Evolutionary conservation across 495 filamentous ascomycete species (phyloP).

Genomic region (Aspergillus hancockii): DNA sequence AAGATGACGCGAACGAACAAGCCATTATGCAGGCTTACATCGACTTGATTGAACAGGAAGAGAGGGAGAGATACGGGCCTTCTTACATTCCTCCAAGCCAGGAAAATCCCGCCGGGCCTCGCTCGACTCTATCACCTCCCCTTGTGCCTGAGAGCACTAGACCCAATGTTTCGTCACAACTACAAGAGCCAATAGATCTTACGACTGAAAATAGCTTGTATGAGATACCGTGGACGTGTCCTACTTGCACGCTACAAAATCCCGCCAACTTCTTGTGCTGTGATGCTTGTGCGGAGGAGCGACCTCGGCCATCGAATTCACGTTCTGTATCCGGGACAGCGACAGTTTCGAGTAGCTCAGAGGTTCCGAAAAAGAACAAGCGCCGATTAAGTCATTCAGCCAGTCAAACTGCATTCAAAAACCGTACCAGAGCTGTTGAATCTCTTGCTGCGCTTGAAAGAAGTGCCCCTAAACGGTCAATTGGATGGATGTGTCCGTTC

Average conservation of each 20-base stretch:
- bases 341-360: slow-evolving; percentile 12
- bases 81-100: slow-evolving; percentile 65
- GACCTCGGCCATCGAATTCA: slow-evolving; percentile 43
- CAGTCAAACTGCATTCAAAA: slow-evolving; percentile 34
- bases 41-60: slow-evolving; percentile 84
- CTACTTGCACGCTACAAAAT: slow-evolving; percentile 82
- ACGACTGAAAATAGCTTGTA: slow-evolving; percentile 33
- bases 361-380: slow-evolving; percentile 25
- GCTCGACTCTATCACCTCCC: slow-evolving; percentile 26
- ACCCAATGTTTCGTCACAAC: slow-evolving; percentile 16
- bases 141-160: slow-evolving; percentile 23
- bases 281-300: slow-evolving; percentile 73
- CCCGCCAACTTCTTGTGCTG: slow-evolving; percentile 67
- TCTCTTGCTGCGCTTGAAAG: slow-evolving; percentile 40
- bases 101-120: slow-evolving; percentile 60
- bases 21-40: slow-evolving; percentile 88
- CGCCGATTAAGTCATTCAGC: slow-evolving; percentile 19
- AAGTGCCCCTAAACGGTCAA: slow-evolving; percentile 43
- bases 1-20: slow-evolving; percentile 85
- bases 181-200: slow-evolving; percentile 13
- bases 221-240: slow-evolving; percentile 67
- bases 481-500: slow-evolving; percentile 68
- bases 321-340: slow-evolving; percentile 20
- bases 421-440: slow-evolving; percentile 37
- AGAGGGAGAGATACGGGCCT: slow-evolving; percentile 68